A percentile compares a stretch with the other conserved stretches of the same genome.
Evolutionary conservation across 2,329 filamentous ascomycete species (phyloP).

Genomic region (Ophidiomyces ophidiicola): DNA sequence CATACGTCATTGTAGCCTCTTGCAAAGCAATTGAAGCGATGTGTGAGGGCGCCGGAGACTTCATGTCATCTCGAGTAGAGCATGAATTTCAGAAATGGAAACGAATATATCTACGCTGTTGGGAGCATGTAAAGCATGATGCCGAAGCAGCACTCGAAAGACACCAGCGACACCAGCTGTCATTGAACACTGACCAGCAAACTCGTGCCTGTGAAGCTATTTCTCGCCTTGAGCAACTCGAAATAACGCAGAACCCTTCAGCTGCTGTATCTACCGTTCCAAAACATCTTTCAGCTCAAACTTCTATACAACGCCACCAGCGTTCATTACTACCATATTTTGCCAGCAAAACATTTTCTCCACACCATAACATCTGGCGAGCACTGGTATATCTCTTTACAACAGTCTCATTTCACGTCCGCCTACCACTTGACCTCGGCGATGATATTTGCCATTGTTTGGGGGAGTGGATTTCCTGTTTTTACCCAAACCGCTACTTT

Average conservation of each 20-base stretch:
- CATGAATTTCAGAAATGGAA: conserved; percentile 47
- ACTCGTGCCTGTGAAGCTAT: neutral
- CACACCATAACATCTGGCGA: conserved; percentile 31
- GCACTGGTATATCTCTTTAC: conserved; percentile 29
- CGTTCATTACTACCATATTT: conserved; percentile 15
- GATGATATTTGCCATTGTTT: conserved; percentile 33
- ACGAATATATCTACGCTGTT: conserved; percentile 29
- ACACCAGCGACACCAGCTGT: conserved; percentile 18
- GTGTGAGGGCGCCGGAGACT: conserved; percentile 63
- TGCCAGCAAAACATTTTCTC: conserved; percentile 26
- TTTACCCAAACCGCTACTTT: conserved; percentile 27
- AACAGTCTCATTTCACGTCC: conserved; percentile 29
- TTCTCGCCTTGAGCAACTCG: conserved; percentile 3
- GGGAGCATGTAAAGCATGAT: conserved; percentile 28
- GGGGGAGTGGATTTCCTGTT: conserved; percentile 27
- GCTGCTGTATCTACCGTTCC: neutral
- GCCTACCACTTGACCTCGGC: conserved; percentile 28
- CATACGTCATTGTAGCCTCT: conserved; percentile 52
- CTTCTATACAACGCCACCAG: conserved; percentile 17
- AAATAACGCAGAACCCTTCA: neutral
- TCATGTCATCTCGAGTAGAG: conserved; percentile 63
- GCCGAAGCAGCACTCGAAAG: conserved; percentile 27
- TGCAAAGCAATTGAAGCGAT: conserved; percentile 56
- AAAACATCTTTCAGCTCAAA: neutral
- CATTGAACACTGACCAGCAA: conserved; percentile 1